Percentiles rank a stretch among this genome's conserved stretches.
These are phyloP conservation scores for Ilyonectria sp. DNA, from an alignment of 2,329 filamentous ascomycete genomes.

Conservation along the genomic window DNA sequence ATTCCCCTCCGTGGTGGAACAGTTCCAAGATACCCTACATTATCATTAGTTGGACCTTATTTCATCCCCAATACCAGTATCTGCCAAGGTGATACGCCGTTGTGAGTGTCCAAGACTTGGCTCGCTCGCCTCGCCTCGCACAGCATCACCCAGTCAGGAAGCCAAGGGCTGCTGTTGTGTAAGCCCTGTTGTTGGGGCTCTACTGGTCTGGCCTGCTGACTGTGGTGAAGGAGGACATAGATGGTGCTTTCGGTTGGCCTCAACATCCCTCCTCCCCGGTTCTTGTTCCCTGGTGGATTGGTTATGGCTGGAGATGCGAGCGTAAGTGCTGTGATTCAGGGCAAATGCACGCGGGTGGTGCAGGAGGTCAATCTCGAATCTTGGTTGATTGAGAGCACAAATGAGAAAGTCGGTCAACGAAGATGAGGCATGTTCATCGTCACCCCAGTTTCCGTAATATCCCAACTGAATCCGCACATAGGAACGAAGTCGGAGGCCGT, in stretches of 20 bases:
- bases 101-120: slow-evolving; percentile 3
- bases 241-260: slow-evolving; percentile 1
- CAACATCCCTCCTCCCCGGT: not conserved
- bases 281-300: not conserved
- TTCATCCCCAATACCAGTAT: slow-evolving; percentile 11
- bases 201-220: not conserved
- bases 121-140: slow-evolving; percentile 13
- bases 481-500: too few species aligned
- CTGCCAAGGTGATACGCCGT: slow-evolving; percentile 12
- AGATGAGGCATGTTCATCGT: too few species aligned
- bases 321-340: too few species aligned
- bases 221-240: slow-evolving; percentile 5
- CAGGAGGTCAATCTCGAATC: too few species aligned
- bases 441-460: too few species aligned
- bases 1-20: slow-evolving; percentile 28
- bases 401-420: too few species aligned
- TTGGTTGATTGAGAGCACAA: too few species aligned
- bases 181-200: slow-evolving; percentile 24
- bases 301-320: not conserved
- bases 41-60: not conserved
- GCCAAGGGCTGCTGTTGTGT: slow-evolving; percentile 17
- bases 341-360: too few species aligned
- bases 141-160: slow-evolving; percentile 25
- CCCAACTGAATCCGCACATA: too few species aligned
- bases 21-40: slow-evolving; percentile 19